phyloP scores from a whole-genome alignment of 345 rosid genomes.

The Corymbia maculata region DNA sequence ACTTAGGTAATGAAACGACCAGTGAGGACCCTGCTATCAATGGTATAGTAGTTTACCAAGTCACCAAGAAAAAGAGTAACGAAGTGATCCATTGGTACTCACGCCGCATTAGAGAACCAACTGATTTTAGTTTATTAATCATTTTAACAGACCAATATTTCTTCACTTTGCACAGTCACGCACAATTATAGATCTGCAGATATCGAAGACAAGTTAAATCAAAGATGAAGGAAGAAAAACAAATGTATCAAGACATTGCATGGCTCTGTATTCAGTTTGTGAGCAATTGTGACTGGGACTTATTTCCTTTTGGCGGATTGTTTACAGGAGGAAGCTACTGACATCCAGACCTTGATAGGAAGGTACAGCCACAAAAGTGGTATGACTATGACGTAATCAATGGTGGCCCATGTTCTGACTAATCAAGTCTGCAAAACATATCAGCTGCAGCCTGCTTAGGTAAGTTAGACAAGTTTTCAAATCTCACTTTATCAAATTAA shows the following conservation, averaged over 20 bases:
- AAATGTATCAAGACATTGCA: background rate
- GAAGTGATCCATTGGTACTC: background rate
- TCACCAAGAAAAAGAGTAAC: background rate
- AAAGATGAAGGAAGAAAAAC: background rate
- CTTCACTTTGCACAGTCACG: background rate
- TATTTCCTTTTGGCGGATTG: background rate
- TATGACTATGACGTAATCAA: background rate
- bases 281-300: background rate
- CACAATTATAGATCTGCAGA: background rate
- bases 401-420: background rate
- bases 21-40: background rate
- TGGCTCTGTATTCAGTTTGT: background rate
- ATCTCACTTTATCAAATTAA: background rate
- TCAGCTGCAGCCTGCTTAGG: background rate
- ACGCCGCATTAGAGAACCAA: background rate
- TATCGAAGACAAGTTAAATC: background rate
- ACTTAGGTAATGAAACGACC: background rate
- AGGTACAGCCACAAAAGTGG: background rate
- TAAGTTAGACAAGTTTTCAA: background rate
- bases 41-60: background rate
- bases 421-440: background rate
- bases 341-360: background rate
- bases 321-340: background rate
- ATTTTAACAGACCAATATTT: background rate
- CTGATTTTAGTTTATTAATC: background rate